phyloP scores from a whole-genome alignment of 2,329 filamentous ascomycete genomes.

The Exophiala bonariae region DNA sequence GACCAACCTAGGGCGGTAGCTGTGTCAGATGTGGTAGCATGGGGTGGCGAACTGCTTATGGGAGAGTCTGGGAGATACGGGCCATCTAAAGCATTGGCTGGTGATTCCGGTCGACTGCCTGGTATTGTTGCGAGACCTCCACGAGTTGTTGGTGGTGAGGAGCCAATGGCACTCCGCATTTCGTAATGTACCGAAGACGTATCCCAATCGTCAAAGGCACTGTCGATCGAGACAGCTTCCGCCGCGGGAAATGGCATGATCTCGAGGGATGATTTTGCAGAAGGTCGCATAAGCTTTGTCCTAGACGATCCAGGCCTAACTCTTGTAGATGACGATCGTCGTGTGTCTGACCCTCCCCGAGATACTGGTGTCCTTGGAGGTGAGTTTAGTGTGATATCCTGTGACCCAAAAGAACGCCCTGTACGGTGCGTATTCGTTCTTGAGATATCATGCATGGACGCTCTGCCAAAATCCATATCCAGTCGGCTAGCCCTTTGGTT shows the following conservation, averaged over 20 bases:
- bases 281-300: constrained; percentile 21
- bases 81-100: constrained; percentile 26
- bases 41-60: constrained; percentile 16
- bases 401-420: constrained; percentile 23
- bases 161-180: constrained; percentile 26
- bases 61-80: constrained; percentile 25
- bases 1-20: constrained; percentile 16
- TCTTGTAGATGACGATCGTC: constrained; percentile 23
- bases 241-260: constrained; percentile 18
- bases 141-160: constrained; percentile 25
- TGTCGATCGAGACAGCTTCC: constrained; percentile 24
- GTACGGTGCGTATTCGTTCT: constrained; percentile 17
- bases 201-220: constrained; percentile 28
- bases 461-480: constrained; percentile 21
- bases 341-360: constrained; percentile 10
- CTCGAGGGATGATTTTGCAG: constrained; percentile 27
- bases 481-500: constrained; percentile 15
- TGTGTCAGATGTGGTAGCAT: constrained; percentile 22
- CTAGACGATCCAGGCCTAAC: constrained; percentile 17
- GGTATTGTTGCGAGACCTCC: constrained; percentile 28
- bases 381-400: constrained; percentile 25
- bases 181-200: constrained; percentile 27
- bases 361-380: constrained; percentile 27
- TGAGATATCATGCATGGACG: constrained; percentile 7
- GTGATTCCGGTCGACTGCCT: constrained; percentile 28